Conservation (phyloP, 208 protist genomes). For the Crithidia mellificae region DNA sequence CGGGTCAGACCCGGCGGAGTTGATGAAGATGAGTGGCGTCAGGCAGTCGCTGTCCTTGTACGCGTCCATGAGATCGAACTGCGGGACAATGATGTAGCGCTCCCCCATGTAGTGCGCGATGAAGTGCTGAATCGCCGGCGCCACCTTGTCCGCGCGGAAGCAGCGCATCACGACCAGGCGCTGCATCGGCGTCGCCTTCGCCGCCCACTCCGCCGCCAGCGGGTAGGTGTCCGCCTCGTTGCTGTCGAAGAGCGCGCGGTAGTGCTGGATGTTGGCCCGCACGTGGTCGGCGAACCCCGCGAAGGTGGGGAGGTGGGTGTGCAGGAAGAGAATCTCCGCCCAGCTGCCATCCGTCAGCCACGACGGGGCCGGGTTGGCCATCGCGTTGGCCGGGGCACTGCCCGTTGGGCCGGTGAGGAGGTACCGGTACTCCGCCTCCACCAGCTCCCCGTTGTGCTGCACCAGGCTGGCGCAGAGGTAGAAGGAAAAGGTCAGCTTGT, state of each 20-base stretch:
- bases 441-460: constrained; percentile 70
- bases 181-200: constrained; percentile 89
- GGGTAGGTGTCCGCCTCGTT: constrained; percentile 69
- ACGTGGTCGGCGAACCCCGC: constrained; percentile 91
- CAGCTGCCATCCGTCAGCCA: constrained; percentile 95
- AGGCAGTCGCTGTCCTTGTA: constrained; percentile 94
- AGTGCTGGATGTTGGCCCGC: constrained; percentile 65
- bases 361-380: constrained; percentile 85
- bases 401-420: constrained; percentile 89
- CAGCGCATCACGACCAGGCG: constrained; percentile 93
- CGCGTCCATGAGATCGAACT: constrained; percentile 93
- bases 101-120: constrained; percentile 92
- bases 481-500: constrained; percentile 99
- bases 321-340: constrained; percentile 91
- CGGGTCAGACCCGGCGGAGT: constrained; percentile 96
- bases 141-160: constrained; percentile 97
- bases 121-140: constrained; percentile 92
- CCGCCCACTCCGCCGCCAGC: constrained; percentile 84
- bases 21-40: constrained; percentile 97
- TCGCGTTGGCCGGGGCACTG: constrained; percentile 33
- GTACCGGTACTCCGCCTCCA: constrained; percentile 91
- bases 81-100: constrained; percentile 95
- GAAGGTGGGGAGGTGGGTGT: constrained; percentile 66
- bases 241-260: constrained; percentile 94
- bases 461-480: constrained; percentile 92